A percentile compares a stretch with the other conserved stretches of the same genome.
These are phyloP conservation scores for Pleurotus platypus DNA, from an alignment of 768 basidiomycete genomes.

Conservation along the genomic window DNA sequence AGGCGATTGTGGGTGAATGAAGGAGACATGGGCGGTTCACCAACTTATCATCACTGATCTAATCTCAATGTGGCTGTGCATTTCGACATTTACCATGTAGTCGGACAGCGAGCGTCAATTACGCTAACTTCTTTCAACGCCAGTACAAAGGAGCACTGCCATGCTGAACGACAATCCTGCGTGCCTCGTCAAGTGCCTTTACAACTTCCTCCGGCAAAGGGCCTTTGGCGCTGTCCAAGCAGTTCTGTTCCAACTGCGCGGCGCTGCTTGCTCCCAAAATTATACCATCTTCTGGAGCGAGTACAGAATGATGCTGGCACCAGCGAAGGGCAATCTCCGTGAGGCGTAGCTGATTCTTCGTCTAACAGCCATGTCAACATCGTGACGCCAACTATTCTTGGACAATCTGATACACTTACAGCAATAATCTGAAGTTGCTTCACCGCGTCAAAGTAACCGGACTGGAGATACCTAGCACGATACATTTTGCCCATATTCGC, in stretches of 20 bases:
- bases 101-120: too few relatives aligned
- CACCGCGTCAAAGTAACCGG: slow-evolving; percentile 40
- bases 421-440: slow-evolving; percentile 34
- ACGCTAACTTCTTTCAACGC: not conserved
- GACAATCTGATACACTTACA: slow-evolving; percentile 22
- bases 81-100: not conserved
- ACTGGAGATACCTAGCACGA: slow-evolving; percentile 38
- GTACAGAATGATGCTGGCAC: slow-evolving; percentile 45
- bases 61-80: slow-evolving; percentile 6
- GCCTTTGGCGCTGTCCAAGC: slow-evolving; percentile 45
- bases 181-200: slow-evolving; percentile 47
- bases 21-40: not conserved
- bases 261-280: slow-evolving; percentile 47
- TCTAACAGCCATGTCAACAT: slow-evolving; percentile 18
- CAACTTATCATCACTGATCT: slow-evolving; percentile 5
- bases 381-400: too few relatives aligned
- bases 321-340: slow-evolving; percentile 45
- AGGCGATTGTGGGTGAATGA: too few relatives aligned
- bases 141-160: slow-evolving; percentile 12
- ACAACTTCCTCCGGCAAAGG: slow-evolving; percentile 52
- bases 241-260: slow-evolving; percentile 40
- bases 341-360: slow-evolving; percentile 34
- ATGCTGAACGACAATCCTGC: slow-evolving; percentile 30
- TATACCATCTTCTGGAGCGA: slow-evolving; percentile 38
- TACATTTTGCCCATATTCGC: slow-evolving; percentile 39